Conservation (phyloP, 352 stramenopile genomes). For the Phytophthora tentaculata region DNA sequence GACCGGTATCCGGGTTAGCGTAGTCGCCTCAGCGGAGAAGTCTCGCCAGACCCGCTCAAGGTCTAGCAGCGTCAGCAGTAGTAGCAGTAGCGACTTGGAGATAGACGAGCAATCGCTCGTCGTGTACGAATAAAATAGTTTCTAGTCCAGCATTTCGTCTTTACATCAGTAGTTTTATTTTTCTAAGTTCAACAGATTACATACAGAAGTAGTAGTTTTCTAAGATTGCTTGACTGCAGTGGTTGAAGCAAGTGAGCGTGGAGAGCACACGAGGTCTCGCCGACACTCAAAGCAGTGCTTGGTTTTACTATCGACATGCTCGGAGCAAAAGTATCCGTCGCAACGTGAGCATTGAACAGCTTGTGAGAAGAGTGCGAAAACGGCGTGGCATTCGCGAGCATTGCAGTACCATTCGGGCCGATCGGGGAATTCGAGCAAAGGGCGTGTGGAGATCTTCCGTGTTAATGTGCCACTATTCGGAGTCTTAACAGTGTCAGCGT, state of each 20-base stretch:
- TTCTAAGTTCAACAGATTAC: not conserved
- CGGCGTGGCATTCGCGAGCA: conserved; percentile 52
- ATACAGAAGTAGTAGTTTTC: too few species aligned
- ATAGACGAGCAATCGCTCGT: conserved; percentile 40
- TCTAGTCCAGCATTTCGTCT: conserved; percentile 1
- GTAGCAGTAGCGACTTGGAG: conserved; percentile 36
- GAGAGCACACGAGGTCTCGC: conserved; percentile 26
- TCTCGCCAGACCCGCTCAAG: conserved; percentile 29
- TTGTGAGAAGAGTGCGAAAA: conserved; percentile 75
- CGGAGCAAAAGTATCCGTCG: conserved; percentile 61
- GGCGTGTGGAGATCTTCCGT: conserved; percentile 7
- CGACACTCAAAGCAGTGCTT: conserved; percentile 47
- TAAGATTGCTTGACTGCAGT: conserved; percentile 22
- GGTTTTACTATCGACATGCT: conserved; percentile 49
- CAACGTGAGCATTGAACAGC: conserved; percentile 57
- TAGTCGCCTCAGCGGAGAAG: conserved; percentile 33
- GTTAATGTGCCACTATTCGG: conserved; percentile 6
- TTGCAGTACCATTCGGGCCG: conserved; percentile 82
- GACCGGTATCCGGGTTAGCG: conserved; percentile 20
- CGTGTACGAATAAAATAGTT: conserved; percentile 40
- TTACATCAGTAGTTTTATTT: not conserved
- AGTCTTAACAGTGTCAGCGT: conserved; percentile 10
- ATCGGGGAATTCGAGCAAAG: conserved; percentile 59
- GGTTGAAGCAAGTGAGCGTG: conserved; percentile 6
- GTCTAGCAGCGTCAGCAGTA: conserved; percentile 35